Evolutionary conservation across 2,329 filamentous ascomycete genomes (phyloP), one percentile per base, ranked within the genome.

Genomic region (Colletotrichum camelliae): DNA sequence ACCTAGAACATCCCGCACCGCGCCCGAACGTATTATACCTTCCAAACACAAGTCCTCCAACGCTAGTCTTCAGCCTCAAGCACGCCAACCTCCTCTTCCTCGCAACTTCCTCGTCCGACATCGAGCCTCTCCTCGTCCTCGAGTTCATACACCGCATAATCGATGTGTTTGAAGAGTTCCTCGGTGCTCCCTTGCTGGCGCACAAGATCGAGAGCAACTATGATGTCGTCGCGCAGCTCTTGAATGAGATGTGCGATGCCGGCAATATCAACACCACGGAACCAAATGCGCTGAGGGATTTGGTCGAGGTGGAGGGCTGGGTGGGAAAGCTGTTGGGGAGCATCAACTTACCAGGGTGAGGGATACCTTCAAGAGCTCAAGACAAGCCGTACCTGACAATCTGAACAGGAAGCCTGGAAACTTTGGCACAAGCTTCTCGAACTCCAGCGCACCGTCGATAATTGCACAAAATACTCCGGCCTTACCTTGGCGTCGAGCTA

Each of bases 241-340:
- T 98, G 75, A 95, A 93, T 77, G 97, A 99, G 86, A 98, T 99
- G 94, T 98, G 97, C 83, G 97, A 99, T 88, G 95, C 93, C 55
- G 97, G 97, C 18, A 91, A 93, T n/a, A 90, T 98, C 43, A 94
- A 91, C 81, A 98, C 95, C 72, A 98, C 96, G 1, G 97, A 99
- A 84, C 94, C 95, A 12, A 98, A 99, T 87, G 95, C 96, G 24
- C 86, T 99, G 81, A 91, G 95, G 80, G 97, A 99, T 82, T 89
- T 96, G 16, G 95, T 99, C 16, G 96, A 98, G 83, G 95, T 97
- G 18, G 96, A 98, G 77, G 95, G 95, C 37, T 94, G 96, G 87
- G 91, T 98, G 85, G 96, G 95, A 79, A 98, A 96, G 85, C 85
- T 99, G 70, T 87, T 99, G 21, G 95, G 96, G 62, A 95, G 94